Conservation (phyloP, 768 basidiomycete genomes). For the Boletus subcaerulescens region DNA sequence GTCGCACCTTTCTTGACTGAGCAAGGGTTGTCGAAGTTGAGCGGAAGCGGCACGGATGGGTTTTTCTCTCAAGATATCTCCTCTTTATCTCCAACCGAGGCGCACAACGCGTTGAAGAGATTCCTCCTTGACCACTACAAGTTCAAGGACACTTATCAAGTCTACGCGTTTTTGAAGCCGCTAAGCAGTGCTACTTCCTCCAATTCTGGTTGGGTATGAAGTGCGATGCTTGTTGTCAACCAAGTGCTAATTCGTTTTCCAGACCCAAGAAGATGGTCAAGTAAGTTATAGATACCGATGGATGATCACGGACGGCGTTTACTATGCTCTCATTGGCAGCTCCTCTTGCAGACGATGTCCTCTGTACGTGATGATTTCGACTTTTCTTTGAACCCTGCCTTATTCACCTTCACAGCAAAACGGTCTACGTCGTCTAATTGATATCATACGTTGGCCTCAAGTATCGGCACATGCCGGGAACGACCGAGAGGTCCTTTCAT, state of each 20-base stretch:
- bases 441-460: conserved; percentile 45
- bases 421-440: conserved; percentile 47
- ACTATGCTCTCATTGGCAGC: conserved; percentile 21
- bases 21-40: conserved; percentile 43
- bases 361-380: conserved; percentile 27
- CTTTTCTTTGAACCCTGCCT: not conserved
- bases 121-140: conserved; percentile 44
- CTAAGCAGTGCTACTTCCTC: conserved; percentile 38
- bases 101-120: conserved; percentile 42
- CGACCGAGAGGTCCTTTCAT: conserved; percentile 43
- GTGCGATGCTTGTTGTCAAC: not conserved
- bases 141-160: conserved; percentile 39
- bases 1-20: conserved; percentile 46
- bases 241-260: not conserved
- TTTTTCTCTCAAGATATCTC: conserved; percentile 37
- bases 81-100: conserved; percentile 42
- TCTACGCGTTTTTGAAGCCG: conserved; percentile 44
- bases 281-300: conserved; percentile 28
- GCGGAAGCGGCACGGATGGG: conserved; percentile 40
- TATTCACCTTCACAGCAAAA: conserved; percentile 38
- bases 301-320: conserved; percentile 3
- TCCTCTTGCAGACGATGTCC: conserved; percentile 38
- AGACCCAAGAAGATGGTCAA: conserved; percentile 52
- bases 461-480: conserved; percentile 41
- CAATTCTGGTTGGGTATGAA: conserved; percentile 43